A percentile compares a stretch with the other conserved stretches of the same genome.
These are phyloP conservation scores for Lactarius akahatsu DNA, from an alignment of 768 basidiomycete species.

Conservation along the genomic window DNA sequence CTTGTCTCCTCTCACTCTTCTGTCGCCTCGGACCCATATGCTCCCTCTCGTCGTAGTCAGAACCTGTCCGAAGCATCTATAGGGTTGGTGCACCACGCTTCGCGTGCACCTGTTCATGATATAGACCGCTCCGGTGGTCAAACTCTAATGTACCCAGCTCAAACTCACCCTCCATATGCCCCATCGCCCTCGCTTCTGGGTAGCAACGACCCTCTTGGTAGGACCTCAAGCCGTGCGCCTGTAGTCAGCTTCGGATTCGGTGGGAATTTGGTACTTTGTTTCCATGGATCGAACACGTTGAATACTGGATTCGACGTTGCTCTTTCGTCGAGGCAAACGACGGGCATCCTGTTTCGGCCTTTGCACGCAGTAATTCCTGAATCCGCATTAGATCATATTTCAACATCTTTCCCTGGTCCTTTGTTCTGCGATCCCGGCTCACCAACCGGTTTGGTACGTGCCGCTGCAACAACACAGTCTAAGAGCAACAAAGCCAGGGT, in stretches of 20 bases:
- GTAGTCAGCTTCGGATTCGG: conserved; percentile 91
- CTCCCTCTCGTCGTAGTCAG: conserved; percentile 37
- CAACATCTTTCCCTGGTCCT: conserved; percentile 79
- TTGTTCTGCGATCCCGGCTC: conserved; percentile 74
- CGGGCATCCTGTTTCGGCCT: conserved; percentile 63
- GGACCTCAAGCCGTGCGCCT: conserved; percentile 70
- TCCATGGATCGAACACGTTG: conserved; percentile 67
- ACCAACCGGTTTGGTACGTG: conserved; percentile 65
- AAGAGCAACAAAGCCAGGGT: conserved; percentile 87
- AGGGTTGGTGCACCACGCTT: conserved; percentile 13
- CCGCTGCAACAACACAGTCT: conserved; percentile 52
- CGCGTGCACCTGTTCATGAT: conserved; percentile 14
- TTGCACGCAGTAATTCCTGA: conserved; percentile 71
- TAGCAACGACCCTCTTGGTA: conserved; percentile 77
- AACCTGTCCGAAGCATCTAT: conserved; percentile 14
- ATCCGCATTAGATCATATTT: conserved; percentile 54
- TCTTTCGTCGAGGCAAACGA: conserved; percentile 66
- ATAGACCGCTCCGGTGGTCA: conserved; percentile 27
- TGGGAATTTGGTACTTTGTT: conserved; percentile 87
- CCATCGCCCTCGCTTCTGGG: conserved; percentile 83
- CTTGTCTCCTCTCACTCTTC: conserved; percentile 37
- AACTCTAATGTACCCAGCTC: conserved; percentile 33
- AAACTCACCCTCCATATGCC: conserved; percentile 62
- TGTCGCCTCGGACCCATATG: conserved; percentile 37
- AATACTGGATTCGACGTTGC: conserved; percentile 78